Base-by-base conservation (phyloP, 176 grass and related monocot species). In the Eragrostis nindensis region DNA sequence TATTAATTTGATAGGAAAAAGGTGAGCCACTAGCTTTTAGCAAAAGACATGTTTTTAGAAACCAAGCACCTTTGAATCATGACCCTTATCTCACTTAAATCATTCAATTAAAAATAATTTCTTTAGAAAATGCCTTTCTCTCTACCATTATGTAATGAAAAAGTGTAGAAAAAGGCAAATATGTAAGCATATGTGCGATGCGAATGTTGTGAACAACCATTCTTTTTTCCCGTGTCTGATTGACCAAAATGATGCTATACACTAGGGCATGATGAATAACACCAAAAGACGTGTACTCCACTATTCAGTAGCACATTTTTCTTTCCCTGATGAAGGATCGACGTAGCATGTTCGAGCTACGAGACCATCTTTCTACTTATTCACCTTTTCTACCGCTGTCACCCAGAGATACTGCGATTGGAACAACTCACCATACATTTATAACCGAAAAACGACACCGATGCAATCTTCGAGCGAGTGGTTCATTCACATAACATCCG, bases 41-140 rank as follows among this genome's bases (percentile, higher is more conserved):
- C 25, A 44, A 67, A 80, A 39, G 21, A 59, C 15, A 48, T 19
- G 49, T 80, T 68, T n/a, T 75, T 1, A 80, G 1, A 66, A 57
- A 73, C 9, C 15, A 60, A 7, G 1, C 26, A 68, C 0, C 71
- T 53, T 70, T 4, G 18, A 36, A 38, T n/a, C 59, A 49, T 72
- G 50, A 15, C 39, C 36, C n/a, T 39, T 29, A 25, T 73, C 44
- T 19, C 76, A 48, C 46, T 30, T 43, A 15, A 46, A 80, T 66
- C 48, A 74, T 67, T 66, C 38, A 10, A 24, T 26, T 16, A 39
- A 38, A 73, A 82, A 49, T 1, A 12, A 17, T 39, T 48, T 61
- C 19, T 62, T 62, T 61, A 10, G 27, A 1, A 50, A 38, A 73
- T 32, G 32, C 15, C 55, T 62, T 71, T 46, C 18, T 8, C 9